phyloP scores from a whole-genome alignment of 2,329 filamentous ascomycete genomes.

The Fusarium vanettenii region DNA sequence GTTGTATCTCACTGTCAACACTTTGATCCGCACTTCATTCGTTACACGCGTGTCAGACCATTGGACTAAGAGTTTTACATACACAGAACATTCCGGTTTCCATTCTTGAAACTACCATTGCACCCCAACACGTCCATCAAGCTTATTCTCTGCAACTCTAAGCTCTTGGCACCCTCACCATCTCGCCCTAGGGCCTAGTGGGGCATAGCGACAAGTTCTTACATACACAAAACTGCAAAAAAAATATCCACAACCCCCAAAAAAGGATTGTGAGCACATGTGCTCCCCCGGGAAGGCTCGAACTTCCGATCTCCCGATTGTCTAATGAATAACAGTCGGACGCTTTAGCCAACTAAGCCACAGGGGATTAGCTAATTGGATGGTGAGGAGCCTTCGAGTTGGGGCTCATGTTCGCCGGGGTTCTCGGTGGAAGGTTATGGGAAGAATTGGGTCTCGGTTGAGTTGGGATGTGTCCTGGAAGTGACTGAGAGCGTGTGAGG shows the following conservation, averaged over 20 bases:
- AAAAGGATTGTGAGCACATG: not conserved
- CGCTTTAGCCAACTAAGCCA: constrained; percentile 43
- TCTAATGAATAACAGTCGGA: constrained; percentile 40
- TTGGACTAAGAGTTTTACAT: not conserved
- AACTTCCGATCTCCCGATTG: constrained; percentile 47
- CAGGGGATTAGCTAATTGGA: constrained; percentile 34
- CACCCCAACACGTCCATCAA: not conserved
- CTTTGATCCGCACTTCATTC: not conserved
- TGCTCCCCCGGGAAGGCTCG: constrained; percentile 46
- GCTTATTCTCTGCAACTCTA: not conserved
- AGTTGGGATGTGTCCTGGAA: too few species aligned
- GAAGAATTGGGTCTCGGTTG: not conserved
- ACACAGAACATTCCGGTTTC: not conserved
- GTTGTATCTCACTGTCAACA: not conserved
- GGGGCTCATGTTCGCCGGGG: not conserved
- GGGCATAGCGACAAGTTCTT: not conserved
- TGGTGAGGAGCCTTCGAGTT: not conserved
- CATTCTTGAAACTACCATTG: not conserved
- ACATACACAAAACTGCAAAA: not conserved
- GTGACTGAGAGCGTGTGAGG: not conserved
- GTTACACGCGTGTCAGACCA: not conserved
- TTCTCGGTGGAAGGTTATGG: not conserved
- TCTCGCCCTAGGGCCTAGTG: not conserved
- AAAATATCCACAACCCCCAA: constrained; percentile 12
- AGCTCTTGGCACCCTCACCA: not conserved